Percentiles rank a stretch among this genome's conserved stretches.
phyloP scores from a whole-genome alignment of 2,329 filamentous ascomycete species.

The Botrytis medusae region DNA sequence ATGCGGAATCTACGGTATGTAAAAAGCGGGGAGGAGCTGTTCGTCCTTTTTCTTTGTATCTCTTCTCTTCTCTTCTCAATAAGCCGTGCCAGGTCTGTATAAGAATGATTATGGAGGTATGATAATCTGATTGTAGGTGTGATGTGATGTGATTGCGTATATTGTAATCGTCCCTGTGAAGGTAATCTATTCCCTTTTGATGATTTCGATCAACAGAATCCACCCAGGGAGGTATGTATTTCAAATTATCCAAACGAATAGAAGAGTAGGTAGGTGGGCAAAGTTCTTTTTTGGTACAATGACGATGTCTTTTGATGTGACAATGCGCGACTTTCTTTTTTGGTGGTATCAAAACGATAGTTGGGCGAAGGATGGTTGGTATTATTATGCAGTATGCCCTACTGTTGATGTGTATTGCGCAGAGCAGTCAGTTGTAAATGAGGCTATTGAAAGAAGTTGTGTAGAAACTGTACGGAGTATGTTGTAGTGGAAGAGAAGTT shows the following conservation, averaged over 20 bases:
- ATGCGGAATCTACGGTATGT: background rate
- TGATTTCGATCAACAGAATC: background rate
- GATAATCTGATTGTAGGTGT: background rate
- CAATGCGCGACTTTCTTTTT: background rate
- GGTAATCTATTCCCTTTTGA: background rate
- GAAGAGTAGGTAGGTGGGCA: background rate
- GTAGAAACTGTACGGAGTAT: background rate
- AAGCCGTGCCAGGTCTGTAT: background rate
- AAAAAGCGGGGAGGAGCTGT: background rate
- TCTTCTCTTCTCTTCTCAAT: background rate
- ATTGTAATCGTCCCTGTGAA: background rate
- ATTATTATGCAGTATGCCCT: background rate
- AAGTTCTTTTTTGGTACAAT: background rate
- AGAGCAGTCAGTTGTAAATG: background rate
- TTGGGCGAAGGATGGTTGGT: background rate
- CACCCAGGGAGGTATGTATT: background rate
- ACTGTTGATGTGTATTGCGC: background rate
- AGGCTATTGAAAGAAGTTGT: background rate
- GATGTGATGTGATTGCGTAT: background rate
- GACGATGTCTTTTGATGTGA: constrained; percentile 1
- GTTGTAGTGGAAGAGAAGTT: background rate
- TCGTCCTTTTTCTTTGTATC: background rate
- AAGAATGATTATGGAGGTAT: background rate
- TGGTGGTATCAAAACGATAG: background rate
- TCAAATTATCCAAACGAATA: constrained; percentile 23